phyloP scores from a whole-genome alignment of 179 eudicot species.

The Camellia oleifera region DNA sequence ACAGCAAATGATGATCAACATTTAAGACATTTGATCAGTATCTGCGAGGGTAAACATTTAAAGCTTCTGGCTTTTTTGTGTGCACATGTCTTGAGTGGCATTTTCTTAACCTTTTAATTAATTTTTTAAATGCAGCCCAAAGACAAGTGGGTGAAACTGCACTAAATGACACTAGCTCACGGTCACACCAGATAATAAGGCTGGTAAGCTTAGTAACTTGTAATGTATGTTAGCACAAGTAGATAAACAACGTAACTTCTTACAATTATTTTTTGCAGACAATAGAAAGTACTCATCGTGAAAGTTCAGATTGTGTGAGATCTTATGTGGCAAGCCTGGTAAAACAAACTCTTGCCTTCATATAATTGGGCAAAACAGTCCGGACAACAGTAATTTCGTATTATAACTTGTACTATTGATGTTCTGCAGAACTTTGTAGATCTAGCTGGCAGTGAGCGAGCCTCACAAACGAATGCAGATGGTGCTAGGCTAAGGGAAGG shows the following conservation, averaged over 20 bases:
- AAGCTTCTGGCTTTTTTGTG: not conserved
- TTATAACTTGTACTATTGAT: not conserved
- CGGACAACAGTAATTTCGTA: not conserved
- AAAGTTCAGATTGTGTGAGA: conserved; percentile 72
- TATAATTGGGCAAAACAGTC: not conserved
- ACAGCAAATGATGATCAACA: conserved; percentile 70
- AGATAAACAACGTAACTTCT: not conserved
- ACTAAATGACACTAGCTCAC: conserved; percentile 81
- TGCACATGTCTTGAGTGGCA: not conserved
- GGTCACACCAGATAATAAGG: conserved; percentile 97
- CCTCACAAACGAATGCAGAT: conserved; percentile 89
- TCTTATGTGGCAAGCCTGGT: conserved; percentile 96
- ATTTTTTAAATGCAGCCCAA: conserved; percentile 59
- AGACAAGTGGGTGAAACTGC: conserved; percentile 99
- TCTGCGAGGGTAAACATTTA: conserved; percentile 73
- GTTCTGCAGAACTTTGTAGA: conserved; percentile 84
- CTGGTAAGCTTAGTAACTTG: conserved; percentile 48
- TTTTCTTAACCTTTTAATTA: not conserved
- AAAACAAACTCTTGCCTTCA: conserved; percentile 13
- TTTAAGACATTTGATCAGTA: conserved; percentile 65
- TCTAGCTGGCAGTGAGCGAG: conserved; percentile 97
- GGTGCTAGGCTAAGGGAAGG: conserved; percentile 97
- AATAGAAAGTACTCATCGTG: conserved; percentile 90
- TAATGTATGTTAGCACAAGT: not conserved
- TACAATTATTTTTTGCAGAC: conserved; percentile 52